Evolutionary conservation across 257 asterid genomes (phyloP), one percentile per base, ranked within the genome.

Genomic region (Avicennia marina): DNA sequence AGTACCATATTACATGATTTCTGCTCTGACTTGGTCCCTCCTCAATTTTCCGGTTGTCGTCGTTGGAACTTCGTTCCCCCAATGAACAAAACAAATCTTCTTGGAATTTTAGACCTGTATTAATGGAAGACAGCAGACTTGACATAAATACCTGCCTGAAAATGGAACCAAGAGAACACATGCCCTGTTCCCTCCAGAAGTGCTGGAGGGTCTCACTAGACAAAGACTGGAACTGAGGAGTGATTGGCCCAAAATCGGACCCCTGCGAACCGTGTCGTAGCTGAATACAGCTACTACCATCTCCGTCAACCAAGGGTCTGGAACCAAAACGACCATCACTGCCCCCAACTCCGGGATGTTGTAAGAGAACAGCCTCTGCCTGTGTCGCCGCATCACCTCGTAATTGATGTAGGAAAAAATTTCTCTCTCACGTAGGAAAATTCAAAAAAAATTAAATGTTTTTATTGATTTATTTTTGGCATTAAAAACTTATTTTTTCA

Each of bases 61-160:
- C 64, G 70, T 11, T 25, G 95, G 95, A 68, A 86, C 86, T 48
- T 77, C 55, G 41, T 66, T 68, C 55, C 61, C 62, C 97, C 95
- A n/a, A n/a, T n/a, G n/a, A n/a, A 86, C 53, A 68, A 9, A 3
- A 86, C 61, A 65, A 67, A 76, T 40, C 64, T 77, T 58, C 64
- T 84, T 11, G 95, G 95, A 63, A 90, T 80, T 63, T 90, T 90
- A 48, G 78, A 90, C 72, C 95, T 90, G 90, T 75, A 55, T 21
- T 20, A 2, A 20, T 11, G 42, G 22, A 47, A 29, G 3, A 48
- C 2, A 2, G n/a, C 9, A 7, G 12, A n/a, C n/a, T n/a, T n/a
- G n/a, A n/a, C 34, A 8, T 47, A 4, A 50, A 65, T 26, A 36
- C 9, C 34, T 32, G 53, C 29, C 60, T 36, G 20, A 47, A 15